Conservation (phyloP, 2,329 filamentous ascomycete genomes). For the Fusarium oligoseptatum region DNA sequence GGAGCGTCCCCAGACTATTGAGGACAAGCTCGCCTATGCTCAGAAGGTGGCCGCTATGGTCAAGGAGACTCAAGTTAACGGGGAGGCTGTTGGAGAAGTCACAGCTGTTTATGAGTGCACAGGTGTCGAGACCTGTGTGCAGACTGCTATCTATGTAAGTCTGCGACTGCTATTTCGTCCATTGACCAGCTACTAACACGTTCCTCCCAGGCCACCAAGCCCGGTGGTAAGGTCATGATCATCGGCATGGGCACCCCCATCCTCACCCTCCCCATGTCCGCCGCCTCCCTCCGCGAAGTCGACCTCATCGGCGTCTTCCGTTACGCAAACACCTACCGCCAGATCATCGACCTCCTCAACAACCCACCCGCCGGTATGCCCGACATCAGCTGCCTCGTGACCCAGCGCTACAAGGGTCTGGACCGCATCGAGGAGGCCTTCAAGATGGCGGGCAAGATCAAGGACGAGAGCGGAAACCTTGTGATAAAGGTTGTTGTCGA, state of each 20-base stretch:
- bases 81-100: conserved; percentile 70
- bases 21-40: conserved; percentile 66
- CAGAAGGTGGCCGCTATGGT: conserved; percentile 62
- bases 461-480: conserved; percentile 76
- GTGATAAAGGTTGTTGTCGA: conserved; percentile 81
- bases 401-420: conserved; percentile 76
- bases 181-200: background rate
- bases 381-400: conserved; percentile 76
- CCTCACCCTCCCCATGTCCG: conserved; percentile 77
- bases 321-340: conserved; percentile 80
- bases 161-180: background rate
- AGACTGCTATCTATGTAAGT: conserved; percentile 77
- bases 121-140: conserved; percentile 81
- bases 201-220: conserved; percentile 64
- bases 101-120: conserved; percentile 83
- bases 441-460: conserved; percentile 77
- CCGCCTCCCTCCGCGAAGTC: conserved; percentile 76
- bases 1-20: conserved; percentile 61
- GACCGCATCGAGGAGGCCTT: conserved; percentile 76
- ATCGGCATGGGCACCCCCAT: conserved; percentile 81
- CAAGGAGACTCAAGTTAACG: conserved; percentile 52
- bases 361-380: conserved; percentile 67
- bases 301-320: conserved; percentile 80
- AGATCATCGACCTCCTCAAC: conserved; percentile 65
- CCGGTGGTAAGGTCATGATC: conserved; percentile 77